Percentiles rank a stretch among this genome's conserved stretches.
These are phyloP conservation scores for Epichloe coenophiala DNA, from an alignment of 2,329 filamentous ascomycete species.

Conservation along the genomic window DNA sequence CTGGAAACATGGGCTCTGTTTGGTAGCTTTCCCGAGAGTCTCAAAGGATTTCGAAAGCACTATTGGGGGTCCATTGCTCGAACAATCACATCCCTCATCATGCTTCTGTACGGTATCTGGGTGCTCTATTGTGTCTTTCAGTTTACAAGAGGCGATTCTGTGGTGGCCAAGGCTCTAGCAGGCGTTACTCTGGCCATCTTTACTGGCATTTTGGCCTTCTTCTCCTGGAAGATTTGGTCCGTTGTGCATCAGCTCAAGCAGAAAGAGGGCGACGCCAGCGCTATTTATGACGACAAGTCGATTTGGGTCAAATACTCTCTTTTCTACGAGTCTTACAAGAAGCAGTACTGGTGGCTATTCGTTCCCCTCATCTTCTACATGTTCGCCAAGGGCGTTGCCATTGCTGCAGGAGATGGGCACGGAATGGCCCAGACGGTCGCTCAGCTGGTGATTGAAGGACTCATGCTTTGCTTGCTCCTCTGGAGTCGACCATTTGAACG, in stretches of 20 bases:
- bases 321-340: conserved; percentile 94
- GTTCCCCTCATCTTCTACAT: conserved; percentile 81
- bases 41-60: conserved; percentile 80
- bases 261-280: conserved; percentile 56
- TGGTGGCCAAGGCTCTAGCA: conserved; percentile 77
- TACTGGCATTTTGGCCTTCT: conserved; percentile 68
- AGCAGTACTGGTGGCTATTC: conserved; percentile 94
- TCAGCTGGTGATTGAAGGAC: conserved; percentile 66
- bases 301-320: conserved; percentile 92
- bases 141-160: conserved; percentile 85
- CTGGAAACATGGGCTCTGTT: conserved; percentile 87
- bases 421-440: conserved; percentile 69
- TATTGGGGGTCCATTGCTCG: conserved; percentile 91
- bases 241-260: conserved; percentile 63
- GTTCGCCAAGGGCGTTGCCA: conserved; percentile 74
- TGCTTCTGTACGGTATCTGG: conserved; percentile 90
- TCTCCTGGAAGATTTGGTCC: conserved; percentile 69
- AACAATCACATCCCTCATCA: conserved; percentile 77
- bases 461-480: conserved; percentile 66
- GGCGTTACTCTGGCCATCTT: conserved; percentile 70
- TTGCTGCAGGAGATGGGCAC: conserved; percentile 75
- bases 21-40: conserved; percentile 66
- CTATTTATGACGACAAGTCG: conserved; percentile 76
- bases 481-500: conserved; percentile 81
- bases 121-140: conserved; percentile 93